A percentile compares a stretch with the other conserved stretches of the same genome.
Evolutionary conservation across 2,329 filamentous ascomycete species (phyloP).

Genomic region (Diplodia mutila): DNA sequence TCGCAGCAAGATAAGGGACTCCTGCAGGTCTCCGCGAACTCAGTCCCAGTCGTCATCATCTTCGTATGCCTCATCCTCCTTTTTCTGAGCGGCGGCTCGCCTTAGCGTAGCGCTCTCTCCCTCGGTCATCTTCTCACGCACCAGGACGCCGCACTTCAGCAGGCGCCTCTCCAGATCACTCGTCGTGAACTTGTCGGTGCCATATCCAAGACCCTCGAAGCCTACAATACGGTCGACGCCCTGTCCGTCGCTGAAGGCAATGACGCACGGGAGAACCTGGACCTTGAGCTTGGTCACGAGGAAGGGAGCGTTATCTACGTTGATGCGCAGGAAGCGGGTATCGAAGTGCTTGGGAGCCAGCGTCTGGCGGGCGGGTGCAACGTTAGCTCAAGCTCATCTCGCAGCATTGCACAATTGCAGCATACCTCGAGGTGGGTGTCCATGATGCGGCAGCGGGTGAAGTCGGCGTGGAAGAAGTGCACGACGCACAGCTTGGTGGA

Average conservation of each 20-base stretch:
- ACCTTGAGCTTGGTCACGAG: slow-evolving; percentile 61
- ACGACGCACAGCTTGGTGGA: slow-evolving; percentile 61
- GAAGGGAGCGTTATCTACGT: slow-evolving; percentile 64
- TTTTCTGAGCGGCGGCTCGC: slow-evolving; percentile 36
- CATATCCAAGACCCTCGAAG: slow-evolving; percentile 61
- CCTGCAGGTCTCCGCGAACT: slow-evolving; percentile 25
- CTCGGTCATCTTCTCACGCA: slow-evolving; percentile 55
- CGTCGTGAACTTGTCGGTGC: slow-evolving; percentile 58
- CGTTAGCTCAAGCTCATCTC: neutral
- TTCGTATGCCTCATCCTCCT: slow-evolving; percentile 47
- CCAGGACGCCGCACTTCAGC: slow-evolving; percentile 55
- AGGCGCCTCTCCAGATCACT: slow-evolving; percentile 58
- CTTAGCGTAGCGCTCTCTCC: slow-evolving; percentile 44
- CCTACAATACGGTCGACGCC: slow-evolving; percentile 61
- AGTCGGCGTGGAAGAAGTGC: slow-evolving; percentile 68
- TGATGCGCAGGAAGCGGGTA: slow-evolving; percentile 61
- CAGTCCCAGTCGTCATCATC: slow-evolving; percentile 60
- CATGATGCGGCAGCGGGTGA: slow-evolving; percentile 65
- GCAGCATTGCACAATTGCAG: neutral
- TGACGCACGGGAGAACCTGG: slow-evolving; percentile 62
- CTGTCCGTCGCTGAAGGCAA: slow-evolving; percentile 60
- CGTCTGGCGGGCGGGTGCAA: slow-evolving; percentile 36
- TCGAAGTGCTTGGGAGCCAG: slow-evolving; percentile 62
- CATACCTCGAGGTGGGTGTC: slow-evolving; percentile 58
- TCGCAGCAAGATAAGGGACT: neutral